A percentile compares a stretch with the other conserved stretches of the same genome.
phyloP scores from a whole-genome alignment of 768 basidiomycete species.

The Leccinum incarnatum region DNA sequence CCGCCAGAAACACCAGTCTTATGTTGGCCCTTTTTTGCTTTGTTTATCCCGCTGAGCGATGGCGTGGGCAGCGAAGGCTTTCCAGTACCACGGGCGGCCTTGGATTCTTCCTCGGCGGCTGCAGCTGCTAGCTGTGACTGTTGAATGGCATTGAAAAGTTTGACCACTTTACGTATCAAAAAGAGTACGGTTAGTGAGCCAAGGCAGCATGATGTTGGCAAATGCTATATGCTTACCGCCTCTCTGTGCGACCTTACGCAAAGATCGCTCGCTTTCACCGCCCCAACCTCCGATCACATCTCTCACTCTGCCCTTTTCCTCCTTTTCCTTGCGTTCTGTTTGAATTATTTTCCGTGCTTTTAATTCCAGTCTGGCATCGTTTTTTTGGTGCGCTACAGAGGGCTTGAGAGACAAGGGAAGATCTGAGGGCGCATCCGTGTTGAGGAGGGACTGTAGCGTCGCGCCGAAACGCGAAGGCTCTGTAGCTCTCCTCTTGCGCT shows the following conservation, averaged over 20 bases:
- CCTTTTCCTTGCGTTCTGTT: slow-evolving; percentile 69
- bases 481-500: slow-evolving; percentile 81
- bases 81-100: slow-evolving; percentile 64
- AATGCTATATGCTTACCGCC: slow-evolving; percentile 52
- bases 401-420: slow-evolving; percentile 79
- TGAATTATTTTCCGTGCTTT: slow-evolving; percentile 71
- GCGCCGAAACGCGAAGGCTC: slow-evolving; percentile 71
- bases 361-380: slow-evolving; percentile 72
- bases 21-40: slow-evolving; percentile 47
- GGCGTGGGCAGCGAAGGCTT: slow-evolving; percentile 74
- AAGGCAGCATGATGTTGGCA: background rate
- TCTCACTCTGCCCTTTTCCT: slow-evolving; percentile 62
- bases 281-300: slow-evolving; percentile 90
- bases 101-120: slow-evolving; percentile 53
- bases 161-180: slow-evolving; percentile 53
- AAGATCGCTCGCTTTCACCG: slow-evolving; percentile 70
- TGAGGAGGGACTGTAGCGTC: slow-evolving; percentile 68
- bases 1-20: slow-evolving; percentile 54
- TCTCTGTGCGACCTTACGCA: slow-evolving; percentile 81
- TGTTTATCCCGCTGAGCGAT: slow-evolving; percentile 45
- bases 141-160: slow-evolving; percentile 83
- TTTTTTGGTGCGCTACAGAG: slow-evolving; percentile 61
- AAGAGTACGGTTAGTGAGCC: background rate
- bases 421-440: slow-evolving; percentile 66
- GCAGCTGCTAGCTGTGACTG: slow-evolving; percentile 65